Conservation (phyloP, 31 red algal species). For the Porphyra umbilicalis region DNA sequence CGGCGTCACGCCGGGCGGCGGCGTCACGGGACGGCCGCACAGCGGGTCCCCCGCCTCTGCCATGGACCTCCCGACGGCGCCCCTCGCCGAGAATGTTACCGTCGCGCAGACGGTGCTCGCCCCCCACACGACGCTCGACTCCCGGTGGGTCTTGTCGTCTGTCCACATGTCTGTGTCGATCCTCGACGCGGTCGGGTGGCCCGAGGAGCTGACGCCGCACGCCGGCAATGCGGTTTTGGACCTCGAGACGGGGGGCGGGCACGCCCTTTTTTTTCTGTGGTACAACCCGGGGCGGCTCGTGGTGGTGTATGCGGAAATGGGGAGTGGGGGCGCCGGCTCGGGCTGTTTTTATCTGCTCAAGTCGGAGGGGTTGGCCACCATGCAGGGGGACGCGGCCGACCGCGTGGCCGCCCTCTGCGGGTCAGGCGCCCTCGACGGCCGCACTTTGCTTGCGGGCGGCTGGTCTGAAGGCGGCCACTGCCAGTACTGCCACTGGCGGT, state of each 20-base stretch:
- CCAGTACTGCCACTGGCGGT: neutral
- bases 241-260: neutral
- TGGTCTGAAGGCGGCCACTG: neutral
- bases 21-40: too few relatives aligned
- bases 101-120: neutral
- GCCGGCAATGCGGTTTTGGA: neutral
- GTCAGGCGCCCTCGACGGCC: neutral
- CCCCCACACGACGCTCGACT: neutral
- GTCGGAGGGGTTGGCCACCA: neutral
- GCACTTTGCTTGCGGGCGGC: neutral
- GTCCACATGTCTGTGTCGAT: neutral
- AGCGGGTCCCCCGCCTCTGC: too few relatives aligned
- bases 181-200: neutral
- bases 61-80: too few relatives aligned
- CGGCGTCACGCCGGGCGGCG: too few relatives aligned
- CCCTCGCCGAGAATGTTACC: too few relatives aligned
- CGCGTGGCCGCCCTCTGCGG: neutral
- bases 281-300: neutral
- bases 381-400: too few relatives aligned
- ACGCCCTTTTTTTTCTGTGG: neutral
- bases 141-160: neutral
- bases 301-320: neutral
- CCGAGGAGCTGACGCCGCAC: neutral
- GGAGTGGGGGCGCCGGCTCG: neutral
- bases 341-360: neutral